These are phyloP conservation scores for Penicillium expansum DNA, from an alignment of 2,329 filamentous ascomycete genomes.

Conservation along the genomic window DNA sequence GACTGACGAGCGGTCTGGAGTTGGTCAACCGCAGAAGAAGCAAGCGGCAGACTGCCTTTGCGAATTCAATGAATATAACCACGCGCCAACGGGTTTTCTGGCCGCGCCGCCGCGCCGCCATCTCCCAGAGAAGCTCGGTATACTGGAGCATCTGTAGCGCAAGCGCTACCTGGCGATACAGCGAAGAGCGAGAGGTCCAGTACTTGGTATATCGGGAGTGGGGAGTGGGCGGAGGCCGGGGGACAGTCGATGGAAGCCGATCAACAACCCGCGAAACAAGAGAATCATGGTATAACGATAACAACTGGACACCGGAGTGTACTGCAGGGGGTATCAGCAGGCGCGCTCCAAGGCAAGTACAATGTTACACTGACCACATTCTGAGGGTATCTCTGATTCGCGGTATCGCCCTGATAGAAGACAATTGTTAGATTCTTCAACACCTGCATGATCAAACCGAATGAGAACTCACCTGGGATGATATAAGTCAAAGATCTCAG, in stretches of 20 bases:
- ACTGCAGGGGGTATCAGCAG: conserved; percentile 45
- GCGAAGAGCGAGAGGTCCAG: conserved; percentile 59
- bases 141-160: conserved; percentile 88
- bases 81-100: conserved; percentile 80
- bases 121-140: conserved; percentile 94
- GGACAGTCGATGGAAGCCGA: conserved; percentile 53
- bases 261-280: conserved; percentile 68
- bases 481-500: conserved; percentile 92
- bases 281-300: conserved; percentile 89
- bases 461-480: conserved; percentile 63
- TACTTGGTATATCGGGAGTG: conserved; percentile 64
- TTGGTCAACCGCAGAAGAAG: conserved; percentile 79
- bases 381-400: conserved; percentile 91
- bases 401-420: conserved; percentile 40
- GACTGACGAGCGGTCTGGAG: conserved; percentile 75
- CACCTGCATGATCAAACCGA: not conserved
- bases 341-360: not conserved
- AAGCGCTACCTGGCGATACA: conserved; percentile 79
- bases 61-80: conserved; percentile 75
- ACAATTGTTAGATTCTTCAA: not conserved
- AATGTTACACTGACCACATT: conserved; percentile 60
- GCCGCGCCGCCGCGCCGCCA: conserved; percentile 84
- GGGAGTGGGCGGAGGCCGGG: conserved; percentile 52
- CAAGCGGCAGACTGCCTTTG: conserved; percentile 82
- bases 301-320: conserved; percentile 82